Evolutionary conservation across 2,329 filamentous ascomycete genomes (phyloP), one percentile per base, ranked within the genome.

Genomic region (Penicillium sp.): DNA sequence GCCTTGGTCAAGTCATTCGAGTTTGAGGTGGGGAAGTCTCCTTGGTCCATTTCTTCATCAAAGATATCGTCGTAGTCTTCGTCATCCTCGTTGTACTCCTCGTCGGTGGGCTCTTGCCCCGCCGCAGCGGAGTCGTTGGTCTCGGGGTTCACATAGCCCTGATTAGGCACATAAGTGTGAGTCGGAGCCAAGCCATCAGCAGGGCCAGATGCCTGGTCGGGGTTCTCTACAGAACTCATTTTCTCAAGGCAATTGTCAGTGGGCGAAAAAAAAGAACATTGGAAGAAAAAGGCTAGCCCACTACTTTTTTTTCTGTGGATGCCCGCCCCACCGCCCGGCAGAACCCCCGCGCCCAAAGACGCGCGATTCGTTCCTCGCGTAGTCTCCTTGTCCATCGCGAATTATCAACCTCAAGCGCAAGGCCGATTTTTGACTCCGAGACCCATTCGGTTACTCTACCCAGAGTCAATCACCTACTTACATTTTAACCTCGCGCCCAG

Each of bases 1-100:
- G 88, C 86, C 75, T 95, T 94, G 35, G 90, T 92, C 54, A 91
- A 83, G 72, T 96, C 89, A 37, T 82, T 67, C 0, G 82, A 78
- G 57, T 86, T 84, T 1, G 78, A 81, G 0, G 84, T 80, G 7
- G 79, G 77, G 47, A 85, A 78, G 18, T 82, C 75, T 66, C 84
- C 85, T 23, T 80, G 78, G 48, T 78, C 78, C 23, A 85, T 64
- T 44, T 82, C 79, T 15, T 85, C 81, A 41, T 81, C 78, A 53
- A 79, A 80, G 26, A 83, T 81, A 57, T 82, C 81, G 52, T 89
- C 83, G 57, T 86, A 84, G 54, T 86, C 84, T 42, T 86, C 79
- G 9, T 87, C 80, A 78, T 40, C 75, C 46, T 80, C 76, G 31
- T 78, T 75, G 42, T 78, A 26, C 23, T 49, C 74, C 15, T 65